Evolutionary conservation across 2,329 filamentous ascomycete species (phyloP), one percentile per base, ranked within the genome.

Genomic region (Exophiala lecanii-corni): DNA sequence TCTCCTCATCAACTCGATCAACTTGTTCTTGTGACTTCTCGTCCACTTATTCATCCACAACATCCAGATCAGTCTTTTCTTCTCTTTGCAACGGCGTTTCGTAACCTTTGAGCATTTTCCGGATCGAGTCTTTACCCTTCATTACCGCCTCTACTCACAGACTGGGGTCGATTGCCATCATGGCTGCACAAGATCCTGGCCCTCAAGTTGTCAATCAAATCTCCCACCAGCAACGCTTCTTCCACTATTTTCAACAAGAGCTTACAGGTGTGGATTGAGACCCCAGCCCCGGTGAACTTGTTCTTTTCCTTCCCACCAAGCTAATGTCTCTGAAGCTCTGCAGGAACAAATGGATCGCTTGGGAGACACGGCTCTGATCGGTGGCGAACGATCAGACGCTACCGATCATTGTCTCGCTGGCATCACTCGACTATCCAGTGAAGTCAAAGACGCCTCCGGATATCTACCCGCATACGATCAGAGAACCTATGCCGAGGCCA

Each of bases 401-500:
- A 80, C 85, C 35, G 89, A 95, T 55, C 78, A 86, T 57, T 84
- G 89, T 54, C 74, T 94, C 10, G 81, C 84, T 12, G 79, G 80
- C 49, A 92, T 97, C 57, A 82, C 86, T 20, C 78, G 80, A 44
- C 74, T 97, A 12, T 89, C 88, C 1, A 84, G 84, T 51, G 83
- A 92, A 56, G 86, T 96, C 28, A 83, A 86, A 54, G 89, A 96
- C 65, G 85, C 86, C 1, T 79, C 84, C 2, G 81, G 82, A 43
- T 88, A 83, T 54, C 79, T 95, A 12, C 89, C 92, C 2, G 81
- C 88, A 5, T 94, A 96, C 61, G 92, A 97, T 58, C 87, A 92
- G 62, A 80, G 86, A 55, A 83, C 84, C 17, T 97, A 95, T 60
- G 78, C 82, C 32, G 81, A 89, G 68, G 78, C 85, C 16, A 81